Base-by-base conservation (phyloP, 129 eudicot species). In the Pulicaria dysenterica region DNA sequence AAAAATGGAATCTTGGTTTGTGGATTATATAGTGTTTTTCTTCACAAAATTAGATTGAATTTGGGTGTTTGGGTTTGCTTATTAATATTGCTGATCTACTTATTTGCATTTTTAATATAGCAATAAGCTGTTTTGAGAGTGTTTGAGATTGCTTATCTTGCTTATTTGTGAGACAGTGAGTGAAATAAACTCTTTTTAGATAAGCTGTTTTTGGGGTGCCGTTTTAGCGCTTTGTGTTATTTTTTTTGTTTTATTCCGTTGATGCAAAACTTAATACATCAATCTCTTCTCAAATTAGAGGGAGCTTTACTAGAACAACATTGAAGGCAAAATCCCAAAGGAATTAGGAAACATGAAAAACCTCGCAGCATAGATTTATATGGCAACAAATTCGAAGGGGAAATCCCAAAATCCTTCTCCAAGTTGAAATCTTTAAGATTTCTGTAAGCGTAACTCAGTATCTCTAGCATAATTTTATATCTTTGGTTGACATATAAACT, bases 291-390 rank as follows among this genome's bases (percentile, higher is more conserved):
- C 75, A 71, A 40, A 42, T 71, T 74, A 49, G 81, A 91, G 96
- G 87, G 97, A 88, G 67, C 89, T 92, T 58, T 92, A 92, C 74
- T 77, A 72, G 69, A 92, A 92, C 51, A 82, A 80, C 64, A 67
- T 92, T 7, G 82, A 74, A 64, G 96, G 96, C 59, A 77, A 80
- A 83, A 89, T 92, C 63, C 98, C 98, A 5, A 72, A 86, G 74
- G 88, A 87, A 51, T 72, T 92, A 78, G 96, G 98, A 15, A 89
- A 89, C 37, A 76, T 92, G 87, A 83, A 84, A 68, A 83, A 73
- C 66, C 89, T 92, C 41, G 60, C 86, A 86, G 91, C 87, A 79
- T 92, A 96, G 98, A 92, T 83, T 81, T 92, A 45, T 89, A 86
- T 60, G 85, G 85, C 73, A 92, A 92, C 81, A 87, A 80, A 24